Percentiles rank a stretch among this genome's conserved stretches.
Evolutionary conservation across 2,329 filamentous ascomycete species (phyloP).

Genomic region (Talaromyces sp.): DNA sequence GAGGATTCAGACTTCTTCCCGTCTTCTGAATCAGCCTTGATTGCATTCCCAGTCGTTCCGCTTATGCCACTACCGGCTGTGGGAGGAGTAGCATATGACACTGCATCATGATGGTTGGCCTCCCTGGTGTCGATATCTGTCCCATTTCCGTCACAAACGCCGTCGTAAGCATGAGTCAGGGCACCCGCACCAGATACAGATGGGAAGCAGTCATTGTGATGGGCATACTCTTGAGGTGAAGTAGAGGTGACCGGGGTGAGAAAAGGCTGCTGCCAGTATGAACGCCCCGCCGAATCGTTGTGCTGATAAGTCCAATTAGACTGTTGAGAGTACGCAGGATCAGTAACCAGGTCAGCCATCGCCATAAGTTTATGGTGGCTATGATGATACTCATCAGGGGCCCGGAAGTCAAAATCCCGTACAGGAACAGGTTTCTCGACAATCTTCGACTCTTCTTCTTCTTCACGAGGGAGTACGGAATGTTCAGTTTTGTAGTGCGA

Average conservation of each 20-base stretch:
- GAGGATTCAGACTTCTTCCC: not conserved
- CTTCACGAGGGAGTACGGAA: not conserved
- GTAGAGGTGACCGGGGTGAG: not conserved
- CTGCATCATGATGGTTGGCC: not conserved
- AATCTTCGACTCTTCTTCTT: not conserved
- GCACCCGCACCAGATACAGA: slow-evolving; percentile 2
- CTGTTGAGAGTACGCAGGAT: slow-evolving; percentile 8
- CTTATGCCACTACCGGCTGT: not conserved
- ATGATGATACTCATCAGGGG: slow-evolving; percentile 9
- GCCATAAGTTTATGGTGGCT: slow-evolving; percentile 11
- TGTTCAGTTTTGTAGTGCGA: not conserved
- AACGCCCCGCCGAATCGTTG: not conserved
- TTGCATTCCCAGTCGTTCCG: not conserved
- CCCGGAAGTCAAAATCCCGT: not conserved
- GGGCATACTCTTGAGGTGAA: not conserved
- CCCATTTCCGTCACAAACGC: not conserved
- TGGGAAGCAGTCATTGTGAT: not conserved
- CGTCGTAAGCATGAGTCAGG: not conserved
- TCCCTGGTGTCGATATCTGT: not conserved
- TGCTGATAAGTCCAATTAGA: slow-evolving; percentile 1
- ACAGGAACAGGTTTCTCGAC: not conserved
- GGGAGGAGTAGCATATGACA: not conserved
- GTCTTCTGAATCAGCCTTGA: not conserved
- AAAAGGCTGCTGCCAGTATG: not conserved
- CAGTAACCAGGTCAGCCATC: slow-evolving; percentile 10